These are phyloP conservation scores for Trichosporon sp. DNA, from an alignment of 1,284 basidiomycete species.

Conservation along the genomic window DNA sequence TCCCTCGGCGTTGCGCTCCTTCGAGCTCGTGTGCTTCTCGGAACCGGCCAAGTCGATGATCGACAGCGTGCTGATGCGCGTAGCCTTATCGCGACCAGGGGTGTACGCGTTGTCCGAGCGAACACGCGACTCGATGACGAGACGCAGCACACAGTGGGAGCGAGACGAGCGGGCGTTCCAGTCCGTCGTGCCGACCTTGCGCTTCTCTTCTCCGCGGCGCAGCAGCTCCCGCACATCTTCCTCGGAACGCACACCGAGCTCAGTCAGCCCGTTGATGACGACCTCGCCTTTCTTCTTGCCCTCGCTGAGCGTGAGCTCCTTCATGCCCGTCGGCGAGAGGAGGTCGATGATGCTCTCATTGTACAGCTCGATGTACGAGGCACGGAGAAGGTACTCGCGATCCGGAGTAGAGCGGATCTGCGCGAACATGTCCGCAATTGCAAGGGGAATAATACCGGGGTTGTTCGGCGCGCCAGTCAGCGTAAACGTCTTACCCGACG, in stretches of 20 bases:
- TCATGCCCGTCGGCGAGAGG: constrained; percentile 32
- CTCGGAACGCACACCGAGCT: constrained; percentile 74
- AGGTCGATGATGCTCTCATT: constrained; percentile 82
- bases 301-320: constrained; percentile 45
- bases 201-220: constrained; percentile 75
- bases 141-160: constrained; percentile 86
- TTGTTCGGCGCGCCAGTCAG: constrained; percentile 74
- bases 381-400: constrained; percentile 87
- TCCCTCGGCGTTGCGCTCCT: constrained; percentile 84
- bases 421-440: constrained; percentile 60
- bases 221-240: constrained; percentile 81
- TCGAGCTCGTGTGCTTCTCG: constrained; percentile 90
- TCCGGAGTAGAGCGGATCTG: constrained; percentile 49
- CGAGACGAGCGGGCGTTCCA: constrained; percentile 94
- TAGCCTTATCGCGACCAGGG: constrained; percentile 36
- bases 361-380: constrained; percentile 94
- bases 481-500: constrained; percentile 85
- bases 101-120: constrained; percentile 17
- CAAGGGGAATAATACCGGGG: constrained; percentile 89
- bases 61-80: constrained; percentile 63
- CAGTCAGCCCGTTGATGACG: constrained; percentile 48
- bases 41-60: constrained; percentile 83
- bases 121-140: constrained; percentile 55
- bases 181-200: constrained; percentile 89
- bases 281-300: constrained; percentile 49